Evolutionary conservation across 2,329 filamentous ascomycete genomes (phyloP), one percentile per base, ranked within the genome.

Genomic region (Teratosphaeria epicoccoides): DNA sequence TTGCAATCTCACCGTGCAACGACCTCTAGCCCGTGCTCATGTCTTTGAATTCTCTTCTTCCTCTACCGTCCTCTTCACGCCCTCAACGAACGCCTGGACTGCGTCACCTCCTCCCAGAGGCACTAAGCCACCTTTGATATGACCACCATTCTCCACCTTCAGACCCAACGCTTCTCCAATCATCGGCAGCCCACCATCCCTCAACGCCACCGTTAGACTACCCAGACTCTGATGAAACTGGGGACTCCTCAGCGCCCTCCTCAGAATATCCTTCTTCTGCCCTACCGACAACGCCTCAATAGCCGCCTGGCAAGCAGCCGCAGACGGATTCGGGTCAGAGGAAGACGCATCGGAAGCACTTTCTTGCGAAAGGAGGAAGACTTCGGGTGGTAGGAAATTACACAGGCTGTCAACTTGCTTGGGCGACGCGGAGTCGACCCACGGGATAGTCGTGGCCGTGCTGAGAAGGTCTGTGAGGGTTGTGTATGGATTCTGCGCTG

Each of bases 31-130:
- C 14, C 14, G 6, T 9, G 5, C 33, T 40, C n/a, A 40, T 6
- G 44, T 50, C 37, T 47, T 33, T 9, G 56, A 45, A 51, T 63
- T 56, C 55, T 71, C 67, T 53, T 73, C 75, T 59, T 85, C 79
- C 70, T 87, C 78, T 0, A 89, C 85, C 5, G 81, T 83, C 71
- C 81, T 84, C 76, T 86, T 93, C 46, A 96, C 83, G 2, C 91
- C 93, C 51, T 94, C 81, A 22, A 98, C 78, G 70, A 98, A 98
- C 3, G 87, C 87, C 72, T 94, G 85, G 1, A 98, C 83, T 11
- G 91, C 91, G 61, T 93, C 85, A 5, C 86, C 87, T 49, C 90
- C 90, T 43, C 90, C 91, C 45, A 96, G 70, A 2, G 91, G 90
- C 73, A 96, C 83, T 48, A 81, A 85, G 5, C 87, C 84, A 51